These are phyloP conservation scores for Chrysoporthe puriensis DNA, from an alignment of 2,329 filamentous ascomycete genomes.

Conservation along the genomic window DNA sequence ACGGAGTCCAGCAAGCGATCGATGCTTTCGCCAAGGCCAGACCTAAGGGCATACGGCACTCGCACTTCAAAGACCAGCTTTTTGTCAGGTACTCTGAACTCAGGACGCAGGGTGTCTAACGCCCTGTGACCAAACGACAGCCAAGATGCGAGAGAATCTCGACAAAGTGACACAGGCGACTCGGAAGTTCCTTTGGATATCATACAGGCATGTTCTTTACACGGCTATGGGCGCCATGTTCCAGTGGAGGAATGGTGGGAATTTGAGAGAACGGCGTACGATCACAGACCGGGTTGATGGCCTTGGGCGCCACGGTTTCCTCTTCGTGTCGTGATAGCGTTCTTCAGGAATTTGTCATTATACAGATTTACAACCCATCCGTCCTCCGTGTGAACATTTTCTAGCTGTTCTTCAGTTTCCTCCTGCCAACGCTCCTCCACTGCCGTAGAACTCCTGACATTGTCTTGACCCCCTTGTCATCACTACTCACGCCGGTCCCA, in stretches of 20 bases:
- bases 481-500: too few relatives aligned
- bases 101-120: constrained; percentile 8
- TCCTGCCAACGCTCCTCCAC: too few relatives aligned
- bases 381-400: neutral
- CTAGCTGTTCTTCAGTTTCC: too few relatives aligned
- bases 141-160: neutral
- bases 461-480: too few relatives aligned
- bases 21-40: constrained; percentile 73
- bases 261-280: neutral
- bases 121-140: neutral
- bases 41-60: constrained; percentile 84
- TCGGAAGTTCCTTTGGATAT: too few relatives aligned
- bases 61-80: constrained; percentile 83
- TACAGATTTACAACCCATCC: neutral
- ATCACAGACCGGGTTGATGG: neutral
- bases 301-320: neutral
- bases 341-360: neutral
- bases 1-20: constrained; percentile 74
- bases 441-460: too few relatives aligned
- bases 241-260: neutral
- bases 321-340: neutral
- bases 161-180: too few relatives aligned
- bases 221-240: neutral
- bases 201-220: neutral
- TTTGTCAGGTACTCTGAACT: constrained; percentile 71